These are phyloP conservation scores for Cladobotryum protrusum DNA, from an alignment of 2,329 filamentous ascomycete genomes.

Conservation along the genomic window DNA sequence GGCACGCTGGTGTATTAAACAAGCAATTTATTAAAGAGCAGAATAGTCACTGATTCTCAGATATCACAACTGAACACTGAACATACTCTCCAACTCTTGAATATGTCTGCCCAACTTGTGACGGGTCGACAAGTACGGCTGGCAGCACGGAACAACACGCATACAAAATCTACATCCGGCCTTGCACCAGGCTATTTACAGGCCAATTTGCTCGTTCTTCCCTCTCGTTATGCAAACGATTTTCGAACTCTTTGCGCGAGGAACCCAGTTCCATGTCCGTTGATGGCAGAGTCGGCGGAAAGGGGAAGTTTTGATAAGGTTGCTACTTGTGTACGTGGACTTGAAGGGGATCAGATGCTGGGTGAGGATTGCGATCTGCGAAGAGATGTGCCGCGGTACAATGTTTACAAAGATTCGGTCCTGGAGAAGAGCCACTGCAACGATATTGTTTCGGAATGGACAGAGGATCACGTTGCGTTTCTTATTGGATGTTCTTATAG, in stretches of 20 bases:
- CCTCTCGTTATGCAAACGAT: slow-evolving; percentile 48
- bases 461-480: slow-evolving; percentile 53
- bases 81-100: background rate
- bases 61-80: no score
- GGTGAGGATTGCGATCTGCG: slow-evolving; percentile 47
- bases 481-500: slow-evolving; percentile 59
- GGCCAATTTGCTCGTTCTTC: slow-evolving; percentile 57
- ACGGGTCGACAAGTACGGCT: slow-evolving; percentile 34
- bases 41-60: no score
- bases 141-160: slow-evolving; percentile 33
- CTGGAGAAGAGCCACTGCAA: slow-evolving; percentile 30
- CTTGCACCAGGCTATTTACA: slow-evolving; percentile 51
- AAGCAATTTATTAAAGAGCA: no score
- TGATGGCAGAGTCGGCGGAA: slow-evolving; percentile 46
- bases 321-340: slow-evolving; percentile 24
- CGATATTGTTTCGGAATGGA: slow-evolving; percentile 48
- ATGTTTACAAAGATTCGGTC: slow-evolving; percentile 47
- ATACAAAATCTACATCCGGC: slow-evolving; percentile 44
- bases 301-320: slow-evolving; percentile 37
- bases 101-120: background rate
- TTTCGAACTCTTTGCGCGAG: slow-evolving; percentile 53
- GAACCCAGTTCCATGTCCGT: slow-evolving; percentile 57
- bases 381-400: slow-evolving; percentile 52
- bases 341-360: slow-evolving; percentile 20
- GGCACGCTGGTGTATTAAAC: no score